These are phyloP conservation scores for Xylariales sp. DNA, from an alignment of 2,329 filamentous ascomycete species.

Conservation along the genomic window DNA sequence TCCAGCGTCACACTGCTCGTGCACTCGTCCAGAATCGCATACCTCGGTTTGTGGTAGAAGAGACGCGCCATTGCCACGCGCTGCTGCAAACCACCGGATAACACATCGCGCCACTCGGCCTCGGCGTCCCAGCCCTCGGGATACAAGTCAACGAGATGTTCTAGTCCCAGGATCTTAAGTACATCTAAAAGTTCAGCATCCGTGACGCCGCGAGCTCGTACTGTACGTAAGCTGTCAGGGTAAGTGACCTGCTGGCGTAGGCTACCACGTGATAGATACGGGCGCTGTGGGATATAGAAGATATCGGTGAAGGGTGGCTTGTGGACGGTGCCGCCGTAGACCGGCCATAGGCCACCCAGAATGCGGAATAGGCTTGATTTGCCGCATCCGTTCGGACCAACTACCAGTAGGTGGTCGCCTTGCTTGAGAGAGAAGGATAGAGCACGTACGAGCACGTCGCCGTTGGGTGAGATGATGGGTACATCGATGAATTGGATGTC, in stretches of 20 bases:
- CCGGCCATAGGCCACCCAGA: conserved; percentile 92
- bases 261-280: conserved; percentile 85
- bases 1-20: conserved; percentile 93
- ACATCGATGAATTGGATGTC: conserved; percentile 43
- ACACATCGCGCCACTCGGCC: conserved; percentile 92
- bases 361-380: conserved; percentile 97
- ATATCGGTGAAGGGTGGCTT: conserved; percentile 92
- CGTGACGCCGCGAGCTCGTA: conserved; percentile 77
- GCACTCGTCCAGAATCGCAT: conserved; percentile 96
- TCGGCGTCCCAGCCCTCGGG: conserved; percentile 83
- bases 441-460: conserved; percentile 81
- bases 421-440: conserved; percentile 83
- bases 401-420: conserved; percentile 87
- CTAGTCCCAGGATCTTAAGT: conserved; percentile 75
- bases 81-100: conserved; percentile 90
- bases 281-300: conserved; percentile 96
- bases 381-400: conserved; percentile 94
- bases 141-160: conserved; percentile 73
- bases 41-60: conserved; percentile 89
- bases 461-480: conserved; percentile 95
- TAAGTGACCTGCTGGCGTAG: conserved; percentile 98
- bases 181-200: conserved; percentile 77
- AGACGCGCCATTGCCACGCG: conserved; percentile 93
- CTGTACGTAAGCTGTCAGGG: conserved; percentile 81
- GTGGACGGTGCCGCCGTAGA: conserved; percentile 88